phyloP scores from a whole-genome alignment of 208 protist genomes.

The Leishmania lainsoni region DNA sequence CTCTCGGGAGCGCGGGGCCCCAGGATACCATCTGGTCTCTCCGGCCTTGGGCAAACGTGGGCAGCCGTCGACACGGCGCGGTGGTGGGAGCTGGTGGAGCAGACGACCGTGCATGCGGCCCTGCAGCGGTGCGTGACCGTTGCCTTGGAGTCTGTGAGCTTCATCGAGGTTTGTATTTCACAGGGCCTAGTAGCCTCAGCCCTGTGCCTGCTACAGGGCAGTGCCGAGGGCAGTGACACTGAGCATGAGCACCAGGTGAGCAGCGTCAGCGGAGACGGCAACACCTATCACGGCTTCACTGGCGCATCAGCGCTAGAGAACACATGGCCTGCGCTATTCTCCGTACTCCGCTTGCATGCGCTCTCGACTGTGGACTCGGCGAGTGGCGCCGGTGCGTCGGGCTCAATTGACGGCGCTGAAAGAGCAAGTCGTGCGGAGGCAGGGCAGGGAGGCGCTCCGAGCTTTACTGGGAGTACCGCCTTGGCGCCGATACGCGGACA shows the following conservation, averaged over 20 bases:
- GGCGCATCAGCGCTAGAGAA: background rate
- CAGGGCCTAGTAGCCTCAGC: slow-evolving; percentile 8
- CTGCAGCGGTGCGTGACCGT: slow-evolving; percentile 33
- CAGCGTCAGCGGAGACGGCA: background rate
- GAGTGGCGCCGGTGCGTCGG: background rate
- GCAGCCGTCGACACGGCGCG: background rate
- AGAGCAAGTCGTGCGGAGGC: background rate
- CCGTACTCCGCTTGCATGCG: slow-evolving; percentile 15
- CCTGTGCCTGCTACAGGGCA: background rate
- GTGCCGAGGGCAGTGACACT: background rate
- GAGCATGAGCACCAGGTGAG: background rate
- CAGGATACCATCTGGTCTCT: background rate
- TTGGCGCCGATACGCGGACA: background rate
- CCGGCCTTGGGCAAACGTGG: slow-evolving; percentile 19
- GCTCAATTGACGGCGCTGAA: background rate
- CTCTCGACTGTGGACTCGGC: background rate
- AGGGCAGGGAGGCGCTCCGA: background rate
- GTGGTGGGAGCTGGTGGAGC: slow-evolving; percentile 19
- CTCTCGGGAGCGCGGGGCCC: background rate
- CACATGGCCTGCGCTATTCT: slow-evolving; percentile 14
- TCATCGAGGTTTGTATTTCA: slow-evolving; percentile 19
- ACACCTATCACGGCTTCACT: background rate
- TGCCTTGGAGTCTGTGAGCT: slow-evolving; percentile 17
- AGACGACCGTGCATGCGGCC: slow-evolving; percentile 8
- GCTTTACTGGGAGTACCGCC: background rate